Conservation (phyloP, 495 filamentous ascomycete genomes). For the Amniculicola lignicola region DNA sequence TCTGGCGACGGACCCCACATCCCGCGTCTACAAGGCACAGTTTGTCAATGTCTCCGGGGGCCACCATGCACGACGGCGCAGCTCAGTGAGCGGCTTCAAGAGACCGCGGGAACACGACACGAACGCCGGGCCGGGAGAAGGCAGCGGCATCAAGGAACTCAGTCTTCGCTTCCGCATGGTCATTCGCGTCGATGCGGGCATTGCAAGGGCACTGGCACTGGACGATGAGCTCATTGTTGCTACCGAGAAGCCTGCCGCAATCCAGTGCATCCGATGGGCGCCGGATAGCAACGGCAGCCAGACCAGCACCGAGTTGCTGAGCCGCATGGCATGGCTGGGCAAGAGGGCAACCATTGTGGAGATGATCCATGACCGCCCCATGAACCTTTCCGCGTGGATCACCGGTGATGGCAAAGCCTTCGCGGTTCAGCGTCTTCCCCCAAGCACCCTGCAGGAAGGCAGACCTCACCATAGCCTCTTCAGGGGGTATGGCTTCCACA, state of each 20-base stretch:
- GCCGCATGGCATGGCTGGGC: conserved; percentile 76
- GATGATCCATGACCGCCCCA: conserved; percentile 95
- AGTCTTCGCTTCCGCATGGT: conserved; percentile 94
- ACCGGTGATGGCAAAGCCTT: conserved; percentile 88
- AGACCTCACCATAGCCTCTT: conserved; percentile 64
- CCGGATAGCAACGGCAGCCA: conserved; percentile 77
- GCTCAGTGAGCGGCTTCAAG: conserved; percentile 52
- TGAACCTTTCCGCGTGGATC: conserved; percentile 95
- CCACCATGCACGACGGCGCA: conserved; percentile 68
- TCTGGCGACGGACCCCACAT: conserved; percentile 75
- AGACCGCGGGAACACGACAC: conserved; percentile 50
- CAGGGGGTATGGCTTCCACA: conserved; percentile 86
- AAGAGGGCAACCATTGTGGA: conserved; percentile 72
- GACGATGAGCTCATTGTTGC: conserved; percentile 93
- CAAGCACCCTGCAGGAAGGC: conserved; percentile 19
- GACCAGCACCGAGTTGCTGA: conserved; percentile 86
- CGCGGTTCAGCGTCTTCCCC: conserved; percentile 72
- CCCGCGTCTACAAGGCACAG: conserved; percentile 77
- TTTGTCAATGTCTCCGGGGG: conserved; percentile 65
- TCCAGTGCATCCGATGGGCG: conserved; percentile 95
- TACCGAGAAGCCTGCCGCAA: conserved; percentile 85
- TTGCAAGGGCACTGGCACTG: conserved; percentile 78
- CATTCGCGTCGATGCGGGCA: conserved; percentile 96
- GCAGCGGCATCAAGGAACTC: conserved; percentile 77
- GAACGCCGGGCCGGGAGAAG: conserved; percentile 60